Conservation (phyloP, 305 asterid species). For the Fraxinus dipetala region DNA sequence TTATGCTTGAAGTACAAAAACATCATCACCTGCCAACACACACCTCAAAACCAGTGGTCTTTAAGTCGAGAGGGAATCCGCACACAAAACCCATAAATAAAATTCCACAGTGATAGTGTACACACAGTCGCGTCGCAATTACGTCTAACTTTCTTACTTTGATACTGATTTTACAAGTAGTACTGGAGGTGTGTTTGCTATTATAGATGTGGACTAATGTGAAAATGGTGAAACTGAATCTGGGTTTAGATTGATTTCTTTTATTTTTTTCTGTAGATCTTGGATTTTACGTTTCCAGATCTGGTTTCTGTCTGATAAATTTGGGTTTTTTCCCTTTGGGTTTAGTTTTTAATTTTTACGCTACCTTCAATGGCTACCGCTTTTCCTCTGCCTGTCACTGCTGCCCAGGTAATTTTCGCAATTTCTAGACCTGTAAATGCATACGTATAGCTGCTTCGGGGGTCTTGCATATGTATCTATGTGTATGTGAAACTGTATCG, state of each 20-base stretch:
- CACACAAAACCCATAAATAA: neutral
- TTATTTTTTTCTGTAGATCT: slow-evolving; percentile 39
- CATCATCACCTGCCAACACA: neutral
- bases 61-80: neutral
- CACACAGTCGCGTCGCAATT: neutral
- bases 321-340: slow-evolving; percentile 29
- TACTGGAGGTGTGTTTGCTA: neutral
- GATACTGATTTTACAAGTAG: neutral
- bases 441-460: neutral
- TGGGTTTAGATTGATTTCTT: slow-evolving; percentile 22
- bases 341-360: slow-evolving; percentile 3
- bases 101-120: neutral
- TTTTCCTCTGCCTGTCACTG: slow-evolving; percentile 82
- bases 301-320: slow-evolving; percentile 44
- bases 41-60: slow-evolving; percentile 26
- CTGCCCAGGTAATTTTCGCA: slow-evolving; percentile 63
- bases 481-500: slow-evolving; percentile 14
- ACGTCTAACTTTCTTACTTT: neutral
- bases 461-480: slow-evolving; percentile 3
- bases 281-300: slow-evolving; percentile 47
- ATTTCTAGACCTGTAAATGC: neutral
- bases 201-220: slow-evolving; percentile 24
- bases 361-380: slow-evolving; percentile 61
- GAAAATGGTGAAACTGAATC: slow-evolving; percentile 34
- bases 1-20: too few species aligned